phyloP scores from a whole-genome alignment of 2,329 filamentous ascomycete species.

The Exophiala bonariae region DNA sequence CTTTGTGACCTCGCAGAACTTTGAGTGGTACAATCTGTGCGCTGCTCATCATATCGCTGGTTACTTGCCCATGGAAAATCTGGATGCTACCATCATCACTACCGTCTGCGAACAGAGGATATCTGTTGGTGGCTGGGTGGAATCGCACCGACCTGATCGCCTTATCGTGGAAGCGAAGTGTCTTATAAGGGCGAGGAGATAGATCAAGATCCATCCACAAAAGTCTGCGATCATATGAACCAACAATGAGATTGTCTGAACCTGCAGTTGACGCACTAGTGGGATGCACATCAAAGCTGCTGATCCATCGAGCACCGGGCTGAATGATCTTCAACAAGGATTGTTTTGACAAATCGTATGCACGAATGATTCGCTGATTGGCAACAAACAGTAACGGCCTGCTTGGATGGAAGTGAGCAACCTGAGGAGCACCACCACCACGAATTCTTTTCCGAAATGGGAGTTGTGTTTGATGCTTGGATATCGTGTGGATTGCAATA shows the following conservation, averaged over 20 bases:
- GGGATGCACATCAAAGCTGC: constrained; percentile 87
- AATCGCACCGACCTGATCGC: constrained; percentile 88
- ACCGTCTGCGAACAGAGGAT: constrained; percentile 88
- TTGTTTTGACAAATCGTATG: constrained; percentile 89
- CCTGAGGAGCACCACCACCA: constrained; percentile 75
- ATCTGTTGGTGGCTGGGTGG: constrained; percentile 68
- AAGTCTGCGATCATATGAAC: constrained; percentile 88
- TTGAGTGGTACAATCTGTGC: constrained; percentile 95
- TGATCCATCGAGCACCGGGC: constrained; percentile 93
- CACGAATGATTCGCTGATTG: constrained; percentile 87
- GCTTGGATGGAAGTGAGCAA: constrained; percentile 90
- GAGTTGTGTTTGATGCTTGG: constrained; percentile 90
- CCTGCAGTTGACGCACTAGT: constrained; percentile 81
- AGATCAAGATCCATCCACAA: constrained; percentile 98
- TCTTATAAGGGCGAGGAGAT: constrained; percentile 89
- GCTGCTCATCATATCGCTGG: constrained; percentile 92
- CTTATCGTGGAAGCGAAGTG: constrained; percentile 88
- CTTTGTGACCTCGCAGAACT: constrained; percentile 85
- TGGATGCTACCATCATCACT: constrained; percentile 93
- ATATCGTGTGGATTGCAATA: constrained; percentile 91
- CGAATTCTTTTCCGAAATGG: constrained; percentile 76
- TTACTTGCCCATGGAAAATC: constrained; percentile 95
- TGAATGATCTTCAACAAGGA: constrained; percentile 91
- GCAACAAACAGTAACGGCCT: constrained; percentile 94
- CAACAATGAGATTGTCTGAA: constrained; percentile 91